Evolutionary conservation across 2,329 filamentous ascomycete genomes (phyloP), one percentile per base, ranked within the genome.

Genomic region (Colletotrichum sp.): DNA sequence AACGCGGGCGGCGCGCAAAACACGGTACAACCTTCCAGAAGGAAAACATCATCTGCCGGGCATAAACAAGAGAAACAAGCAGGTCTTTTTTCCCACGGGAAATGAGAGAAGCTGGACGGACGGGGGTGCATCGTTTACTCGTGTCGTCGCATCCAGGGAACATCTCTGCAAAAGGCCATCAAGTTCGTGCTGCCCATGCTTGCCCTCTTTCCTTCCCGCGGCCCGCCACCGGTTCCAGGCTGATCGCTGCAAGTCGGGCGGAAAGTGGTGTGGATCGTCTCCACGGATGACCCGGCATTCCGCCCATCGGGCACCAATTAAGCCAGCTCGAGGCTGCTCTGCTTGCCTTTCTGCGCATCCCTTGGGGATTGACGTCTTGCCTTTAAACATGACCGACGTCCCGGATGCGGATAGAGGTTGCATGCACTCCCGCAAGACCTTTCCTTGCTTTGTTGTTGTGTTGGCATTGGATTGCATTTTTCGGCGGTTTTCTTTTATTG

Each of bases 171-270:
- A 58, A 67, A 52, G 21, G 26, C 43, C 43, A 21, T 52, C 43
- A 36, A 63, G 30, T 32, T 32, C 28, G 34, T 30, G 32, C 34
- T 61, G 70, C 63, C 34, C 38, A 43, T 43, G 38, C 38, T 36
- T n/a, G 38, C 38, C 38, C 38, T 16, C n/a, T 34, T 57, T n/a
- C 24, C 30, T 24, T 32, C 34, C 61, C 24, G 30, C 26, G 63
- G 58, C 61, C 63, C 70, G 68, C 68, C 67, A 66, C 52, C 52
- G 26, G 38, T 67, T 26, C 73, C 73, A 75, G 73, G 73, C 69
- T 71, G 70, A 75, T 75, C 73, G 73, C 57, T 75, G 73, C 65
- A 73, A 73, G 73, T 75, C 73, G 64, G 73, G 73, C 73, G 57
- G 43, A 60, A 67, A 66, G 57, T 60, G 70, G 64, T 63, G 73